phyloP scores from a whole-genome alignment of 768 basidiomycete genomes.

The Suillus decipiens region DNA sequence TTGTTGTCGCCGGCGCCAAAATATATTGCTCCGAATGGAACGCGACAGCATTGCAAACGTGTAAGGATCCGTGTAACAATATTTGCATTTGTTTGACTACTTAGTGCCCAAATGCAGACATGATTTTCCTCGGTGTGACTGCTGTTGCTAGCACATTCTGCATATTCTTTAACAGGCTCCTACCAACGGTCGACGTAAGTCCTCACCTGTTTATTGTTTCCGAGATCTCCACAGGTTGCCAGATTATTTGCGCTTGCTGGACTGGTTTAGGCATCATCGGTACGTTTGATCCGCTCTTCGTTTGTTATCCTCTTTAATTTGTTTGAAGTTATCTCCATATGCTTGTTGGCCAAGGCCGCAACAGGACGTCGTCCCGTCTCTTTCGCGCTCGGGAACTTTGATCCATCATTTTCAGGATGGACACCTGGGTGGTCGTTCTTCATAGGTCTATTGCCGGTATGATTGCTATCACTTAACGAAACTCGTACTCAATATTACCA shows the following conservation, averaged over 20 bases:
- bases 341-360: conserved; percentile 57
- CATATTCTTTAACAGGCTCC: conserved; percentile 53
- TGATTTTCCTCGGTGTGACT: conserved; percentile 59
- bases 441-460: conserved; percentile 60
- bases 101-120: conserved; percentile 32
- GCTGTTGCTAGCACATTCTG: conserved; percentile 50
- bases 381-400: conserved; percentile 60
- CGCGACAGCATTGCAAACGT: conserved; percentile 61
- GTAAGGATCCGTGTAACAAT: conserved; percentile 29
- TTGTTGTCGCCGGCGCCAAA: conserved; percentile 57
- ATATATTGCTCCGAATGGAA: conserved; percentile 63
- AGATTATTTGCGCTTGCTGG: conserved; percentile 65
- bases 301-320: conserved; percentile 6
- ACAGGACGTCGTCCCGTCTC: conserved; percentile 53
- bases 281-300: conserved; percentile 20
- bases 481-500: conserved; percentile 4
- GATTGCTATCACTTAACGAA: neutral
- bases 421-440: conserved; percentile 69
- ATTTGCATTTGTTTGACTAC: conserved; percentile 7
- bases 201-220: neutral
- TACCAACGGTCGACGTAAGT: conserved; percentile 52
- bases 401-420: conserved; percentile 68
- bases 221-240: conserved; percentile 13
- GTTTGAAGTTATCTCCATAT: conserved; percentile 52
- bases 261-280: conserved; percentile 58